These are phyloP conservation scores for Phyllosticta citribraziliensis DNA, from an alignment of 2,329 filamentous ascomycete species.

Conservation along the genomic window DNA sequence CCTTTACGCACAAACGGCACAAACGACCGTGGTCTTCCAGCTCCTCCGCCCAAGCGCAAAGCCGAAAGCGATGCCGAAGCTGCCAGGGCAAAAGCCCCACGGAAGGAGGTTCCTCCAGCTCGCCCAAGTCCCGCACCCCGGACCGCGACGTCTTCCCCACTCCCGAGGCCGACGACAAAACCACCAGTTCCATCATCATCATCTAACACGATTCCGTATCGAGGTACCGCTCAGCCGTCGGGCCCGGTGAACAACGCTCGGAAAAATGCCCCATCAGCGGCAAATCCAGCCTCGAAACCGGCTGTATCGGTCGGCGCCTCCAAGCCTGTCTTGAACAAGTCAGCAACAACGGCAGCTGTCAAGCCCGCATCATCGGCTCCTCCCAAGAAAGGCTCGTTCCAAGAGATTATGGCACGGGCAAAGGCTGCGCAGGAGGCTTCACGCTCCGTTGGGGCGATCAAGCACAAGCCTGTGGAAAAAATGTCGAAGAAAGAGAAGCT, in stretches of 20 bases:
- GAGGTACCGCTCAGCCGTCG: conserved; percentile 26
- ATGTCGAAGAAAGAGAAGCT: conserved; percentile 48
- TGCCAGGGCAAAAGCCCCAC: conserved; percentile 23
- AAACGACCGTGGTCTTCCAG: conserved; percentile 19
- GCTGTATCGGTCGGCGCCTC: conserved; percentile 9
- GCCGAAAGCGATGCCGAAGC: conserved; percentile 26
- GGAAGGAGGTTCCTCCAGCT: conserved; percentile 19
- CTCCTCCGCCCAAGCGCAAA: conserved; percentile 30
- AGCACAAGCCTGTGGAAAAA: conserved; percentile 64
- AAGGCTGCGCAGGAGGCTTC: conserved; percentile 46
- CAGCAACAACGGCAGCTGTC: conserved; percentile 7
- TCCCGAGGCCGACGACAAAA: not conserved
- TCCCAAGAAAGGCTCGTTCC: conserved; percentile 64
- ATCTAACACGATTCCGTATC: conserved; percentile 23
- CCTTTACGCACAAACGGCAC: conserved; percentile 5
- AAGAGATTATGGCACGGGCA: conserved; percentile 63
- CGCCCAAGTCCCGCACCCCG: conserved; percentile 10
- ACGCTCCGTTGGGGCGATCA: conserved; percentile 54
- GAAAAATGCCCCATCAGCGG: conserved; percentile 19
- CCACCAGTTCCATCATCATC: not conserved
- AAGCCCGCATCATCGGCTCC: conserved; percentile 24
- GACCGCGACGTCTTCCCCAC: conserved; percentile 7
- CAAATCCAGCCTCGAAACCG: conserved; percentile 13
- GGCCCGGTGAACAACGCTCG: conserved; percentile 18
- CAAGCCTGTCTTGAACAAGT: conserved; percentile 12